Evolutionary conservation across 2,329 filamentous ascomycete species (phyloP), one percentile per base, ranked within the genome.

Genomic region (Xylaria sp.): DNA sequence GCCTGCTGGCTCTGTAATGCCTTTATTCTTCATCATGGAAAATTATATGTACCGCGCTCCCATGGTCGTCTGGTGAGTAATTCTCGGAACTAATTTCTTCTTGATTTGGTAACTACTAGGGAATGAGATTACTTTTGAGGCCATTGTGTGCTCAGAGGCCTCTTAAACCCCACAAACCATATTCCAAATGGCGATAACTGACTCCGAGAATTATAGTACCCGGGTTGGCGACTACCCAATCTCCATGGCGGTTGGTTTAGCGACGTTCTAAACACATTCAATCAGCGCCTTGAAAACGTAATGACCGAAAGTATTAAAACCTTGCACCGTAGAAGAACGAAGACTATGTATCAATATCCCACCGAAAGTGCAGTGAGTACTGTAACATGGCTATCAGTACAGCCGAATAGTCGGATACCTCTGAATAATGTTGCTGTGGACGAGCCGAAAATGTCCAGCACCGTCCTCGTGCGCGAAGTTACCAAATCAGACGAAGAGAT

Each of bases 1-100:
- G 81, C 84, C 1, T 87, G 84, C 70, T 86, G 82, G 71, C 78
- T 86, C 0, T 87, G 84, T 72, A 82, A 85, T 59, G 73, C 80
- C 7, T 82, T 86, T 66, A 79, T 86, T n/a, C 60, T 70, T 1
- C 70, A 80, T 15, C 81, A 85, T 65, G 79, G 80, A 2, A 77
- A 76, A 46, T 81, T 83, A 45, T 69, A 81, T 50, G 80, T 80
- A 1, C 81, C 83, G 3, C 76, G 75, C 46, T 80, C 77, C 2
- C 83, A 86, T 68, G 81, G 82, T 3, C 79, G 67, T 43, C 65
- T 87, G 1, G n/a, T n/a, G n/a, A n/a, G n/a, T n/a, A n/a, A n/a
- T n/a, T n/a, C n/a, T n/a, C n/a, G n/a, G n/a, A n/a, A n/a, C n/a
- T n/a, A n/a, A n/a, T n/a, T n/a, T n/a, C n/a, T n/a, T n/a, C n/a